Evolutionary conservation across 805 yeast genomes (phyloP).

Genomic region (Saccharomyces kudriavzevii): DNA sequence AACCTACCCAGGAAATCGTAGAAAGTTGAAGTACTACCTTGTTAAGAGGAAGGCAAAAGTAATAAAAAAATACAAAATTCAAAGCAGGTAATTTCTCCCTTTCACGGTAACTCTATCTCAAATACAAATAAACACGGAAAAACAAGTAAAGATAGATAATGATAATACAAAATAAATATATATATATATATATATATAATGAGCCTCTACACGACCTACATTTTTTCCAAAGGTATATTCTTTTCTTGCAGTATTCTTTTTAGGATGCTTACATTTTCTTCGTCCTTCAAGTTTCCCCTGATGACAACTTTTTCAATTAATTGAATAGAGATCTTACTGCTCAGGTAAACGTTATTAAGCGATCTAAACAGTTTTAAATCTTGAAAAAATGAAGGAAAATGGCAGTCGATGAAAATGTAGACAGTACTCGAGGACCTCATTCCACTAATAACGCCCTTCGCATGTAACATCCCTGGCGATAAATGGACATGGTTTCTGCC

Average conservation of each 20-base stretch:
- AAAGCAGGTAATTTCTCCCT: neutral
- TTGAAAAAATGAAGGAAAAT: constrained; percentile 3
- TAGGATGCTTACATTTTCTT: constrained; percentile 1
- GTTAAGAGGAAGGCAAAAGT: neutral
- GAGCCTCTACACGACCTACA: neutral
- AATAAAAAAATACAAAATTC: neutral
- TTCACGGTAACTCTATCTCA: too few species aligned
- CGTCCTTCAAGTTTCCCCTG: constrained; percentile 1
- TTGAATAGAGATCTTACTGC: constrained; percentile 35
- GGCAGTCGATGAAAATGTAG: constrained; percentile 38
- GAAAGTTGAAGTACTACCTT: constrained; percentile 6
- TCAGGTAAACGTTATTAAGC: constrained; percentile 65
- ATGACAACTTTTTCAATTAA: constrained; percentile 21
- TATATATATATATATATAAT: neutral
- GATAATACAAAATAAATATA: neutral
- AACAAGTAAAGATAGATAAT: neutral
- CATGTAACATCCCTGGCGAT: constrained; percentile 48
- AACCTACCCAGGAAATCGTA: constrained; percentile 22
- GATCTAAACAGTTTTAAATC: constrained; percentile 46
- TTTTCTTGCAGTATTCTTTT: constrained; percentile 1
- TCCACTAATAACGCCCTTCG: constrained; percentile 56
- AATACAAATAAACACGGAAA: neutral
- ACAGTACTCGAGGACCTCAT: constrained; percentile 51
- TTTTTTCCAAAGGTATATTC: constrained; percentile 10
- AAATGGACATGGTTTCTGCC: constrained; percentile 79